These are phyloP conservation scores for Gonapodya prolifera DNA, from an alignment of 192 early-diverging fungal genomes.

Conservation along the genomic window DNA sequence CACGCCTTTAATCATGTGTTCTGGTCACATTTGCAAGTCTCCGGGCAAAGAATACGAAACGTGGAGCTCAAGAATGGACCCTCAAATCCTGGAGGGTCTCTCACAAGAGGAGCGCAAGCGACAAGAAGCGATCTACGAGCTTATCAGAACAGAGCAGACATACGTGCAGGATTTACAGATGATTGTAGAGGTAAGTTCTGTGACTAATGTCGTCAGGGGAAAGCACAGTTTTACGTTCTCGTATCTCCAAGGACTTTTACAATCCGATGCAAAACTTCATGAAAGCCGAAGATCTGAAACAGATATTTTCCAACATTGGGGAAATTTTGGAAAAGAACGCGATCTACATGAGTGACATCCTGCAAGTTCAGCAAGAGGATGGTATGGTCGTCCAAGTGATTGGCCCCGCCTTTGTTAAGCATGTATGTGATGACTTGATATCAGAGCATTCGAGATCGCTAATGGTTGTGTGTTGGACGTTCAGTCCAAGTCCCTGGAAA, in stretches of 20 bases:
- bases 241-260: conserved; percentile 39
- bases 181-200: conserved; percentile 41
- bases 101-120: conserved; percentile 53
- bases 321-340: conserved; percentile 52
- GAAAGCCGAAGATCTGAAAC: conserved; percentile 17
- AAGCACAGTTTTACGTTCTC: neutral
- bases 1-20: neutral
- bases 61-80: conserved; percentile 37
- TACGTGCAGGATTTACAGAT: conserved; percentile 64
- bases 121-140: conserved; percentile 70
- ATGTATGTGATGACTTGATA: conserved; percentile 18
- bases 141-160: conserved; percentile 61
- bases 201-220: neutral
- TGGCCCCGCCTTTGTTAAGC: conserved; percentile 24
- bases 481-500: conserved; percentile 38
- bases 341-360: conserved; percentile 54
- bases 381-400: conserved; percentile 35
- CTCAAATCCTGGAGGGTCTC: conserved; percentile 24
- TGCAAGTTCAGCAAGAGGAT: conserved; percentile 36
- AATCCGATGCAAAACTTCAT: conserved; percentile 39
- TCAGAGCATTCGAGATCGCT: no score
- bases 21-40: neutral
- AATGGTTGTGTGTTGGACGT: neutral
- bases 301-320: conserved; percentile 38
- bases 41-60: conserved; percentile 1